Base-by-base conservation (phyloP, 768 basidiomycete genomes). In the Russula sp. region DNA sequence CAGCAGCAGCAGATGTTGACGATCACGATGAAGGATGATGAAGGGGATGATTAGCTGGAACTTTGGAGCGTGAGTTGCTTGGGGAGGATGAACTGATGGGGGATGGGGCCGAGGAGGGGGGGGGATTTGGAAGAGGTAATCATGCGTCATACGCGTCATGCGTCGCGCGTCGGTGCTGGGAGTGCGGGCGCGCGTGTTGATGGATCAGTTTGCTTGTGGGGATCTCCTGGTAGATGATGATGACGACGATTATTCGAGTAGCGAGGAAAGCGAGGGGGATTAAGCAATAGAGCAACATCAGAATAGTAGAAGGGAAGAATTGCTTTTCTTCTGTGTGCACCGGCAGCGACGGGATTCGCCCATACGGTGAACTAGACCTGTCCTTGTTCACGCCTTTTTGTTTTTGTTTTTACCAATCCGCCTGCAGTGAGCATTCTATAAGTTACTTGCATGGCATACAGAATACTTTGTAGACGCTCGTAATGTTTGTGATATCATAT, bases 181-280 rank as follows among this genome's bases (percentile, higher is more conserved):
- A 1, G 46, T 13, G 70, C 46, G 71, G 70, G 39, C n/a, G n/a
- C 10, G 43, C 18, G 47, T 84, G 35, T 83, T 83, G 38, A 62
- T 84, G 61, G 78, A 78, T 62, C 74, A 77, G 61, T 76, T 80
- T 61, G 83, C 76, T 9, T 78, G 74, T 47, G 79, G 75, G 66
- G 71, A 38, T 11, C 13, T 25, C 4, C 18, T 59, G 29, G 67
- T 59, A 46, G 74, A 65, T 39, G 74, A 77, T 38, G 78, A 81
- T 34, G 81, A 82, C 54, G 81, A 80, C 43, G 81, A 78, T 59
- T 78, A 78, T 16, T 79, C 79, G 9, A 83, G 81, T 63, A 77
- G n/a, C n/a, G n/a, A n/a, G 32, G 81, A 83, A 2, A 81, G 78
- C 66, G 82, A 83, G 5, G 66, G 65, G 22, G 58, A 64, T n/a